These are phyloP conservation scores for Xylaria sp. DNA, from an alignment of 2,329 filamentous ascomycete species.

Conservation along the genomic window DNA sequence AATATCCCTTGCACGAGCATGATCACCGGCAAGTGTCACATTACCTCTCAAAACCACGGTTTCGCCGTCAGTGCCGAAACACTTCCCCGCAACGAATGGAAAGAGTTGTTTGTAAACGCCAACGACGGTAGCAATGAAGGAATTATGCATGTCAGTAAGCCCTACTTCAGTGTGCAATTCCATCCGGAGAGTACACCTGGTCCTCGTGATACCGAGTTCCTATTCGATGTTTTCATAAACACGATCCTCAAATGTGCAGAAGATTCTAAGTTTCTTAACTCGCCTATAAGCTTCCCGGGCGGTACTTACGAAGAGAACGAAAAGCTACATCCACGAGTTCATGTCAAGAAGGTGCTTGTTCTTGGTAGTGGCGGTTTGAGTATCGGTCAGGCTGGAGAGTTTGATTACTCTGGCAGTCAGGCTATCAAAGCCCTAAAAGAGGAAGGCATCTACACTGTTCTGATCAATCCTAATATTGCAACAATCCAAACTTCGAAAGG, in stretches of 20 bases:
- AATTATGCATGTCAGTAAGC: constrained; percentile 85
- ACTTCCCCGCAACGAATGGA: constrained; percentile 78
- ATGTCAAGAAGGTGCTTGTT: constrained; percentile 93
- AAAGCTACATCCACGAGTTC: constrained; percentile 78
- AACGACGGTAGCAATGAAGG: constrained; percentile 99
- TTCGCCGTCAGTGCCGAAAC: constrained; percentile 87
- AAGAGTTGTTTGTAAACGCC: constrained; percentile 95
- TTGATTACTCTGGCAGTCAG: constrained; percentile 98
- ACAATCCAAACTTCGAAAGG: constrained; percentile 99
- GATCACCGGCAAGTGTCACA: constrained; percentile 96
- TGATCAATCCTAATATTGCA: constrained; percentile 99
- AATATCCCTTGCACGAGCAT: constrained; percentile 98
- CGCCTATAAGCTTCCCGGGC: constrained; percentile 87
- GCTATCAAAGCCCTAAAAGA: constrained; percentile 98
- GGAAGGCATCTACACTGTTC: constrained; percentile 95
- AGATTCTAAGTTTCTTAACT: constrained; percentile 72
- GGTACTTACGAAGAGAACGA: constrained; percentile 83
- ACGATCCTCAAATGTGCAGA: constrained; percentile 78
- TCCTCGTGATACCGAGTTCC: constrained; percentile 92
- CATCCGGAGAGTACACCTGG: constrained; percentile 97
- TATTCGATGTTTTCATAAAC: constrained; percentile 96
- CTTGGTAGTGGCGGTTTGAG: constrained; percentile 94
- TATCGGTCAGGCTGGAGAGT: constrained; percentile 98
- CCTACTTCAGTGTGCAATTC: constrained; percentile 99
- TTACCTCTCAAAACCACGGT: constrained; percentile 98